Evolutionary conservation across 192 early-diverging fungal species (phyloP).

Genomic region (Backusella mclennaniae): DNA sequence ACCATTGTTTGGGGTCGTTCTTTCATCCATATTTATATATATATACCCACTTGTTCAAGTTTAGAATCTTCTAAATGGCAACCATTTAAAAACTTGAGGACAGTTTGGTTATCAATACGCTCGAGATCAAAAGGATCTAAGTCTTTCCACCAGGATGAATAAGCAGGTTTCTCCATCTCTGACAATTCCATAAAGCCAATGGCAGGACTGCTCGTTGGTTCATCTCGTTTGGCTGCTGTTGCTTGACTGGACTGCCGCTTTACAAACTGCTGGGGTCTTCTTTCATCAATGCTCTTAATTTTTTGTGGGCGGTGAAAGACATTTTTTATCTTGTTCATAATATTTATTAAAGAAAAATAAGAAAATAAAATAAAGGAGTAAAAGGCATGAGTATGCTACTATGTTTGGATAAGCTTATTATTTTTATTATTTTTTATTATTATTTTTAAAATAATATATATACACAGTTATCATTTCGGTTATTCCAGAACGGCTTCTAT

Average conservation of each 20-base stretch:
- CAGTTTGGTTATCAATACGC: slow-evolving; percentile 9
- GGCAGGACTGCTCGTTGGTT: not conserved
- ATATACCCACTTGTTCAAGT: slow-evolving; percentile 17
- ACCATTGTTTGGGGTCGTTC: not conserved
- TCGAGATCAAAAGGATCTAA: slow-evolving; percentile 23
- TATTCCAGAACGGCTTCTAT: not conserved
- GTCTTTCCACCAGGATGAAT: slow-evolving; percentile 26
- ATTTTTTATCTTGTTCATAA: slow-evolving; percentile 20
- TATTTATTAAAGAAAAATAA: not conserved
- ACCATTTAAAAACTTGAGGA: slow-evolving; percentile 18
- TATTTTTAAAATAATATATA: not conserved
- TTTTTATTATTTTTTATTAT: not conserved
- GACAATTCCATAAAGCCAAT: not conserved
- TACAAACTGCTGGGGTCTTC: slow-evolving; percentile 26
- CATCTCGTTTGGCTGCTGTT: not conserved
- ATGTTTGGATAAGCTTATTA: slow-evolving; percentile 1
- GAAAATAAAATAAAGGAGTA: slow-evolving; percentile 2
- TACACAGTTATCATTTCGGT: not conserved
- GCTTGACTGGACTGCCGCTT: slow-evolving; percentile 2
- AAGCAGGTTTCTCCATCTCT: not conserved
- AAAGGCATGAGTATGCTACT: not conserved
- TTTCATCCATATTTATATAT: not conserved
- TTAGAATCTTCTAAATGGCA: slow-evolving; percentile 15
- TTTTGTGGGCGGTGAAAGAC: slow-evolving; percentile 15
- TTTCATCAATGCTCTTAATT: slow-evolving; percentile 14